A percentile compares a stretch with the other conserved stretches of the same genome.
phyloP scores from a whole-genome alignment of 352 stramenopile genomes.

The Globisporangium yorkense region DNA sequence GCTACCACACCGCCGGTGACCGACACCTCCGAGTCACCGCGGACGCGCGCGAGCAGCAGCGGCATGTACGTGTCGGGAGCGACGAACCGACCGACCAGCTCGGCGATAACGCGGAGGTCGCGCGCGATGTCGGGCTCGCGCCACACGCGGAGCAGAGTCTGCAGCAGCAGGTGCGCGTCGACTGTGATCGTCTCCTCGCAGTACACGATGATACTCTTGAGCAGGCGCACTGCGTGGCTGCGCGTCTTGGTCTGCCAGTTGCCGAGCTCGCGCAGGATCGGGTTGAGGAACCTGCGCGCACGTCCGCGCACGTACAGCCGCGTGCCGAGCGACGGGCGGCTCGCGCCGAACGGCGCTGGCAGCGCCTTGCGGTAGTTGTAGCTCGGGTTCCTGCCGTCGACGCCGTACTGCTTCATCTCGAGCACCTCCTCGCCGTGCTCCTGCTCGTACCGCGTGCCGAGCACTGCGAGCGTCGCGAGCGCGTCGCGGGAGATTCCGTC shows the following conservation, averaged over 20 bases:
- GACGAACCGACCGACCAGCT: conserved; percentile 58
- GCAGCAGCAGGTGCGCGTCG: conserved; percentile 75
- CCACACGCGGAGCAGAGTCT: conserved; percentile 59
- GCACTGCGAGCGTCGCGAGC: conserved; percentile 63
- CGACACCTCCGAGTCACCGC: conserved; percentile 37
- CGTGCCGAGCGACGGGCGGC: conserved; percentile 84
- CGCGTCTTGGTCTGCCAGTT: conserved; percentile 90
- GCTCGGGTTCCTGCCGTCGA: conserved; percentile 84
- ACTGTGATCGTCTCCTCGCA: conserved; percentile 92
- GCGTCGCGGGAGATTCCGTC: conserved; percentile 38
- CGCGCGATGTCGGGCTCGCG: conserved; percentile 20
- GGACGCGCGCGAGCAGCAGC: conserved; percentile 53
- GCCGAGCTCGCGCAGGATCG: conserved; percentile 85
- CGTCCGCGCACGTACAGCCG: conserved; percentile 89
- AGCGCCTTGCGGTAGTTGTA: conserved; percentile 85
- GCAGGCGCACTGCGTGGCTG: conserved; percentile 75
- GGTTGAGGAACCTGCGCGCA: conserved; percentile 85
- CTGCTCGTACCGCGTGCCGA: conserved; percentile 54
- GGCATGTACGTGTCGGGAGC: conserved; percentile 59
- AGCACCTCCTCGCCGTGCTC: conserved; percentile 84
- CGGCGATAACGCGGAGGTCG: conserved; percentile 30
- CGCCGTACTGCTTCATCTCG: conserved; percentile 92
- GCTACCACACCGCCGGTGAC: conserved; percentile 17
- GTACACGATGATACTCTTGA: conserved; percentile 90
- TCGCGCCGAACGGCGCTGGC: conserved; percentile 68